Conservation (phyloP, 805 yeast species). For the Suhomyces kilbournensis region DNA sequence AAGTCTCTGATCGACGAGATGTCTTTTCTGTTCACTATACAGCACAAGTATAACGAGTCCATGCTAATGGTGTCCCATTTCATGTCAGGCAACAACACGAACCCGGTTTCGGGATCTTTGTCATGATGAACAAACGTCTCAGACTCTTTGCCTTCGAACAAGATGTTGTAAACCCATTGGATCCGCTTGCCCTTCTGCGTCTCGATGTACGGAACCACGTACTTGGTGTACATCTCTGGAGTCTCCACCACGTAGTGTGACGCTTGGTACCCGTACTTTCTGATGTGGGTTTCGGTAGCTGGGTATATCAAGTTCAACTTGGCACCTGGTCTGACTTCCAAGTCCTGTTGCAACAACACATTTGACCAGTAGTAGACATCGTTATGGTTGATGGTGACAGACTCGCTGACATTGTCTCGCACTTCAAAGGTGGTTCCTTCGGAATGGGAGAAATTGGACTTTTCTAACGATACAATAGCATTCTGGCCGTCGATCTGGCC, state of each 20-base stretch:
- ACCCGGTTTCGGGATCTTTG: slow-evolving; percentile 52
- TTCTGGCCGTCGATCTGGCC: slow-evolving; percentile 60
- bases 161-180: slow-evolving; percentile 86
- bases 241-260: slow-evolving; percentile 71
- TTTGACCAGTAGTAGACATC: slow-evolving; percentile 86
- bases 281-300: slow-evolving; percentile 81
- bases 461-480: slow-evolving; percentile 75
- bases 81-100: slow-evolving; percentile 87
- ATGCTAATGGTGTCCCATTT: slow-evolving; percentile 84
- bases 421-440: slow-evolving; percentile 10
- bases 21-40: slow-evolving; percentile 67
- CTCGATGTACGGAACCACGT: slow-evolving; percentile 73
- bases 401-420: slow-evolving; percentile 13
- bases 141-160: slow-evolving; percentile 77
- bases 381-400: slow-evolving; percentile 54
- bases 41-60: slow-evolving; percentile 72
- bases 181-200: slow-evolving; percentile 74
- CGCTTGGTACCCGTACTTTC: slow-evolving; percentile 65
- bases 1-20: slow-evolving; percentile 77
- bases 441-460: slow-evolving; percentile 53
- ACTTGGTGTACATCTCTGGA: slow-evolving; percentile 61
- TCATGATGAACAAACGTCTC: slow-evolving; percentile 75
- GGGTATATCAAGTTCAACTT: slow-evolving; percentile 82
- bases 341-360: slow-evolving; percentile 46
- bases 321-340: slow-evolving; percentile 52